phyloP scores from a whole-genome alignment of 495 filamentous ascomycete genomes.

The Hypoxylon intermedium region DNA sequence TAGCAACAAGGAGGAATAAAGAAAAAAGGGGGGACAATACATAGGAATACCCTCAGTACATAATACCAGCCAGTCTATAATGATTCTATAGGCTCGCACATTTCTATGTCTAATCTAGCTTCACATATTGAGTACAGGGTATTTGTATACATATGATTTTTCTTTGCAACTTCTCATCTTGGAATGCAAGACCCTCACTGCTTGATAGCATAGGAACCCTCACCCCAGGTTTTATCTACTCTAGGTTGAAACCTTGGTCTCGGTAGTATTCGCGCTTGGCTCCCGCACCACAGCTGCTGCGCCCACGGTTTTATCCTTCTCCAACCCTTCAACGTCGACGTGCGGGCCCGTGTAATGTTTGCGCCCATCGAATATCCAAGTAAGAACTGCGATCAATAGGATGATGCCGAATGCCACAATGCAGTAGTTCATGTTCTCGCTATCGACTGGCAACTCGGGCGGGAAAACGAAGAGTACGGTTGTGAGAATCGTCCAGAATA shows the following conservation, averaged over 20 bases:
- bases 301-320: slow-evolving; percentile 42
- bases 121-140: no score
- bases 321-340: slow-evolving; percentile 56
- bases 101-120: no score
- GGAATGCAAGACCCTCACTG: no score
- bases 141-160: no score
- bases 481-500: slow-evolving; percentile 69
- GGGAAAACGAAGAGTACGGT: slow-evolving; percentile 82
- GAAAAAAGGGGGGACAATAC: no score
- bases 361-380: slow-evolving; percentile 76
- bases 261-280: neutral
- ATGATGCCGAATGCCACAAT: slow-evolving; percentile 75
- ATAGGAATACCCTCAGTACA: no score
- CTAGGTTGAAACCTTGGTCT: slow-evolving; percentile 9
- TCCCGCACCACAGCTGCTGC: slow-evolving; percentile 30
- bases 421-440: slow-evolving; percentile 79
- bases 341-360: slow-evolving; percentile 73
- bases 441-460: slow-evolving; percentile 68
- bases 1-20: no score
- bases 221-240: neutral
- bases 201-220: no score
- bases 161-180: no score
- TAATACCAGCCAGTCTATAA: no score
- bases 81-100: no score
- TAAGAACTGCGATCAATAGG: slow-evolving; percentile 66